phyloP scores from a whole-genome alignment of 257 asterid genomes.

The Osmanthus fragrans region DNA sequence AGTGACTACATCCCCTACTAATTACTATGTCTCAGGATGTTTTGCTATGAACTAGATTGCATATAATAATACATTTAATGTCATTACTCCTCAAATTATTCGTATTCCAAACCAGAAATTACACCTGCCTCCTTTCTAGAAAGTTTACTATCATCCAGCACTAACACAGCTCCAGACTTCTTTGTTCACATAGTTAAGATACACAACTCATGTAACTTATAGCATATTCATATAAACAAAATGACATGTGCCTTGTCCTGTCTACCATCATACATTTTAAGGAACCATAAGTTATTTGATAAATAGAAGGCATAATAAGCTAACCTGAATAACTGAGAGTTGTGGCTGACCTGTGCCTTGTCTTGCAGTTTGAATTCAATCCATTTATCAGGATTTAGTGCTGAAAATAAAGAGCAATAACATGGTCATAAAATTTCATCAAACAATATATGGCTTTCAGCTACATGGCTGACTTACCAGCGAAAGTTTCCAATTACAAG shows the following conservation, averaged over 20 bases:
- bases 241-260: background rate
- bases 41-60: background rate
- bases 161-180: background rate
- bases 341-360: constrained; percentile 88
- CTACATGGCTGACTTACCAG: background rate
- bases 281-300: background rate
- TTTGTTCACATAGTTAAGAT: constrained; percentile 17
- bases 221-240: background rate
- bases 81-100: background rate
- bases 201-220: constrained; percentile 8
- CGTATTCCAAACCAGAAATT: constrained; percentile 10
- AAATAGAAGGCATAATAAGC: constrained; percentile 15
- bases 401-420: constrained; percentile 47
- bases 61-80: background rate
- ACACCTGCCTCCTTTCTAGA: constrained; percentile 8
- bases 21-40: background rate
- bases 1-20: background rate
- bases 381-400: constrained; percentile 88
- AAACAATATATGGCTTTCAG: constrained; percentile 1
- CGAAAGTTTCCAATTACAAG: background rate
- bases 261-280: background rate
- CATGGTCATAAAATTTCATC: constrained; percentile 11
- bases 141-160: background rate
- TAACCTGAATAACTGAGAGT: constrained; percentile 85
- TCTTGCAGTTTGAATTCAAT: constrained; percentile 85